Percentiles rank a stretch among this genome's conserved stretches.
Conservation (phyloP, 371 early-diverging fungal species). For the Batkoa obscura region DNA sequence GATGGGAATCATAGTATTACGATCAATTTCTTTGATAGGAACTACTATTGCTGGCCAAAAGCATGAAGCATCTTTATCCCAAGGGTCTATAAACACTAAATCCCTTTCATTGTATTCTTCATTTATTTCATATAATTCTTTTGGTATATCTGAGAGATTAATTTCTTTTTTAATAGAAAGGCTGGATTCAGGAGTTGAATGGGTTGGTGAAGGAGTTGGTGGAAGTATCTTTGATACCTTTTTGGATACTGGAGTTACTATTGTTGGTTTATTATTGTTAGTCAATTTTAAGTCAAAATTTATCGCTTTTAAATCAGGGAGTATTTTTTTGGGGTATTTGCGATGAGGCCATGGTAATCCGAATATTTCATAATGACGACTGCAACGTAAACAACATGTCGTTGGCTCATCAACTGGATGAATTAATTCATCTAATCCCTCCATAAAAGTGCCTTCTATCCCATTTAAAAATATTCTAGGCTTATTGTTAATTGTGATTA, state of each 20-base stretch:
- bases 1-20: not conserved
- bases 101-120: not conserved
- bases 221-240: not conserved
- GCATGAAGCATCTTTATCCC: not conserved
- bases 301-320: not conserved
- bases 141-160: not conserved
- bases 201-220: not conserved
- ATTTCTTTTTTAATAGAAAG: not conserved
- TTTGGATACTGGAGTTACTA: not conserved
- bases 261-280: not conserved
- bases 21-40: not conserved
- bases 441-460: not conserved
- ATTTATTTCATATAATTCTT: not conserved
- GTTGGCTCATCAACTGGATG: constrained; percentile 12
- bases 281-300: not conserved
- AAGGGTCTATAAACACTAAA: not conserved
- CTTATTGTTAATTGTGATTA: not conserved
- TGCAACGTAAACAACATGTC: constrained; percentile 10
- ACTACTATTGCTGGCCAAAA: not conserved
- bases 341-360: constrained; percentile 2
- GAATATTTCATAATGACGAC: constrained; percentile 1
- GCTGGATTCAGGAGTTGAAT: not conserved
- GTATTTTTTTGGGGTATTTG: not conserved
- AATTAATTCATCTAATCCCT: constrained; percentile 3
- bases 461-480: not conserved